Conservation (phyloP, 2,329 filamentous ascomycete species). For the Monosporascus sp. region DNA sequence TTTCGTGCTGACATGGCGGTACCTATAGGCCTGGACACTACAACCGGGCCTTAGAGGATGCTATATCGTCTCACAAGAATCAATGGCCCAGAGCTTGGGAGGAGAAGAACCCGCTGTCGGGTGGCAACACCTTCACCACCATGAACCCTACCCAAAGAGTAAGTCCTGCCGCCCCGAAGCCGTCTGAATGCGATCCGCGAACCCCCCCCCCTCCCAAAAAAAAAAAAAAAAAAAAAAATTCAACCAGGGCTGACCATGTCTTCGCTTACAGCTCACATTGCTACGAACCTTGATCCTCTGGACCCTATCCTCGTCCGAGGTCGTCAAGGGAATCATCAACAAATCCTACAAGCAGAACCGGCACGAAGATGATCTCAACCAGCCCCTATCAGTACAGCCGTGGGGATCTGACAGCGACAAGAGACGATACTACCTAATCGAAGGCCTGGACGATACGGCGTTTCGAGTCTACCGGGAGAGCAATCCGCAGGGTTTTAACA, state of each 20-base stretch:
- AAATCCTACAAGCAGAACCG: slow-evolving; percentile 84
- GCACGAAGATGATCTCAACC: slow-evolving; percentile 73
- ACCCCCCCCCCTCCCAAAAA: not conserved
- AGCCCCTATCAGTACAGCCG: slow-evolving; percentile 81
- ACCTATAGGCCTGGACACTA: slow-evolving; percentile 77
- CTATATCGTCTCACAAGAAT: slow-evolving; percentile 73
- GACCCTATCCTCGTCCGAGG: slow-evolving; percentile 84
- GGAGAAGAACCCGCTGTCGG: slow-evolving; percentile 74
- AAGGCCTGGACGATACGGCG: slow-evolving; percentile 88
- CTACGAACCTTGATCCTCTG: slow-evolving; percentile 81
- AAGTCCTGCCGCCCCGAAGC: slow-evolving; percentile 26
- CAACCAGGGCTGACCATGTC: slow-evolving; percentile 10
- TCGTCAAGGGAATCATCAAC: slow-evolving; percentile 74
- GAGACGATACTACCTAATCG: slow-evolving; percentile 87
- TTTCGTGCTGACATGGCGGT: slow-evolving; percentile 13
- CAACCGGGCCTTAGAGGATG: slow-evolving; percentile 88
- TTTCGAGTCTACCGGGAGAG: slow-evolving; percentile 94
- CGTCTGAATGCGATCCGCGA: not conserved
- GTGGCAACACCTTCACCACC: slow-evolving; percentile 72
- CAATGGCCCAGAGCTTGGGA: slow-evolving; percentile 89
- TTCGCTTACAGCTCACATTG: slow-evolving; percentile 62
- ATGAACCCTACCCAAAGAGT: slow-evolving; percentile 82
- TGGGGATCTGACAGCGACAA: slow-evolving; percentile 90
- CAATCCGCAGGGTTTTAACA: slow-evolving; percentile 69
- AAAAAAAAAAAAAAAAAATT: not conserved